Conservation (phyloP, 75 land plant genomes). For the Sequoia sempervirens region DNA sequence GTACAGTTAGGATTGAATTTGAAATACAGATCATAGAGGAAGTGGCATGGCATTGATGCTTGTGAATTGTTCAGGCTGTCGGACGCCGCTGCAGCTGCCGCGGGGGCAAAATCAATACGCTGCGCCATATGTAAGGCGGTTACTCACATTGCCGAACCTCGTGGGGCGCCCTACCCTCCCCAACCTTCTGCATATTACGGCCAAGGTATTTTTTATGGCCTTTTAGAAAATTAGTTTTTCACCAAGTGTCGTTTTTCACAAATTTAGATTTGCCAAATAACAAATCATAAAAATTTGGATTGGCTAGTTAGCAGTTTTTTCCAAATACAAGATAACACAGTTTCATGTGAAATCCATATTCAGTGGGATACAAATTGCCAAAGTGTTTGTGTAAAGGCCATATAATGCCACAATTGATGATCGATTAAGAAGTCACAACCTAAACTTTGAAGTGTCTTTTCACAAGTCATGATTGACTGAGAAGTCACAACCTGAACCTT, state of each 20-base stretch:
- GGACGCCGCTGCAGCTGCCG: slow-evolving; percentile 69
- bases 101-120: slow-evolving; percentile 67
- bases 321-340: neutral
- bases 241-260: too few relatives aligned
- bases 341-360: too few relatives aligned
- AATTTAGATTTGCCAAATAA: neutral
- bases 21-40: neutral
- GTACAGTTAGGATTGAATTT: neutral
- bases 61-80: slow-evolving; percentile 63
- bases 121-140: slow-evolving; percentile 69
- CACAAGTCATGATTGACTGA: neutral
- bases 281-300: neutral
- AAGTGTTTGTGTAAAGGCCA: neutral
- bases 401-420: neutral
- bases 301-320: neutral
- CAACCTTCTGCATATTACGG: slow-evolving; percentile 9
- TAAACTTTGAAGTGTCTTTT: neutral
- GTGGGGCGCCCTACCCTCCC: slow-evolving; percentile 7
- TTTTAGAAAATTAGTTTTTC: neutral
- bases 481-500: neutral
- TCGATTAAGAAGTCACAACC: neutral
- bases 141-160: slow-evolving; percentile 48
- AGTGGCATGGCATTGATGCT: slow-evolving; percentile 29
- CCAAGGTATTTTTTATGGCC: neutral
- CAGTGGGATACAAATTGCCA: neutral